Evolutionary conservation across 2,329 filamentous ascomycete species (phyloP), one percentile per base, ranked within the genome.

Genomic region (Botrytis elliptica): DNA sequence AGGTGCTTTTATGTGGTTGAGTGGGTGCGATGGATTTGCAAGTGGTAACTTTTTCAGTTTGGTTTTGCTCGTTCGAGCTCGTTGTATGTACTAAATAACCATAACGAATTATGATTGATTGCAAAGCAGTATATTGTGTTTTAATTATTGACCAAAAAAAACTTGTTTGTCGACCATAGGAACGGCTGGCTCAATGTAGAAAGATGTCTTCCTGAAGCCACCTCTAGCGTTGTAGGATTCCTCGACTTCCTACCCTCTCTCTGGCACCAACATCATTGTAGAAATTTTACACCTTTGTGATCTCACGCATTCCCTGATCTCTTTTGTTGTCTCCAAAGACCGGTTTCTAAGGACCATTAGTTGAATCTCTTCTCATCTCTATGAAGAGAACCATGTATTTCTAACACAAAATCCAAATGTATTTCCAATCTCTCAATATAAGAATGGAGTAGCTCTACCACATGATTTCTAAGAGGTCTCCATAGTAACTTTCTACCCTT

Each of bases 371-470:
- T 4, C 14, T 29, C 7, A 29, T 57, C n/a, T 33, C 52, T 7
- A 18, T 7, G 7, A 0, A 3, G 2, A 57, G n/a, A 7, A 18
- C 14, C 4, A 2, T 1, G 1, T 8, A 2, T 18, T 33, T 18
- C 14, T 29, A 18, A 29, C 3, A 8, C 14, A 0, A 29, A 57
- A 57, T 57, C 9, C 16, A 29, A 0, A 0, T 16, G 2, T n/a
- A 9, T 18, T 7, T 57, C n/a, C 1, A 1, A 29, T 29, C n/a
- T 57, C 14, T 29, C n/a, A 18, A 29, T 4, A 3, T 7, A 57
- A 33, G n/a, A 29, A 14, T 16, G 6, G 18, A 57, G 7, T 8
- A 29, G n/a, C 52, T 57, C 14, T 18, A 18, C 3, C 52, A 16
- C 14, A 57, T 1, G 1, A 33, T 29, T 9, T 18, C 7, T 8